Conservation (phyloP, 164 flowering plant genomes). For the Chloranthus sessilifolius region DNA sequence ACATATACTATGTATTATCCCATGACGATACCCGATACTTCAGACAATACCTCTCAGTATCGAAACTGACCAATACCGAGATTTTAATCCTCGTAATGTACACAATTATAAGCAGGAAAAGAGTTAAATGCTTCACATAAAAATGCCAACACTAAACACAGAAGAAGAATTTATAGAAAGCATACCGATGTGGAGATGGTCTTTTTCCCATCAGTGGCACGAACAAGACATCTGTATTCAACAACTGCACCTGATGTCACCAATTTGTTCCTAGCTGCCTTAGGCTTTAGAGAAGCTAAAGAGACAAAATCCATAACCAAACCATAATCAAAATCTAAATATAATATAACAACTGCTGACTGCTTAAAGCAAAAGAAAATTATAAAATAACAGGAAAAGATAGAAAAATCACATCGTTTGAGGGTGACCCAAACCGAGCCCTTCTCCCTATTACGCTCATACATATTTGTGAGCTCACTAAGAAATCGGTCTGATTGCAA, state of each 20-base stretch:
- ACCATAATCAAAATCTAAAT: not conserved
- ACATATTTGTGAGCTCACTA: conserved; percentile 82
- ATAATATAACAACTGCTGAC: too few species aligned
- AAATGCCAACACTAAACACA: too few species aligned
- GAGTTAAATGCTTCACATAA: too few species aligned
- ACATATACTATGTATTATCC: too few species aligned
- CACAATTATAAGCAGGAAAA: too few species aligned
- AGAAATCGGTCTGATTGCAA: conserved; percentile 79
- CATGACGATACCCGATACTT: too few species aligned
- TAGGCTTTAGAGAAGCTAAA: conserved; percentile 71
- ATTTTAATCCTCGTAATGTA: too few species aligned
- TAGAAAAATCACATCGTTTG: conserved; percentile 49
- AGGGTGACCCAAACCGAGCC: conserved; percentile 88
- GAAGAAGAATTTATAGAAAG: not conserved
- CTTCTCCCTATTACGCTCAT: conserved; percentile 56
- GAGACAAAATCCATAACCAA: conserved; percentile 1
- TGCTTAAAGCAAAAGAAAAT: not conserved
- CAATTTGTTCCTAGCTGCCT: conserved; percentile 56
- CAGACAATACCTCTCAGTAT: too few species aligned
- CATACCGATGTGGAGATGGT: conserved; percentile 75
- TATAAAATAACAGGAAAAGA: not conserved
- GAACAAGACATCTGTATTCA: conserved; percentile 68
- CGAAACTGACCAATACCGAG: too few species aligned
- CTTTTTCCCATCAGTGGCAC: conserved; percentile 80
- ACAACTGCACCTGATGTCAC: conserved; percentile 42